phyloP scores from a whole-genome alignment of 805 yeast genomes.

The Ogataea paraovalis region DNA sequence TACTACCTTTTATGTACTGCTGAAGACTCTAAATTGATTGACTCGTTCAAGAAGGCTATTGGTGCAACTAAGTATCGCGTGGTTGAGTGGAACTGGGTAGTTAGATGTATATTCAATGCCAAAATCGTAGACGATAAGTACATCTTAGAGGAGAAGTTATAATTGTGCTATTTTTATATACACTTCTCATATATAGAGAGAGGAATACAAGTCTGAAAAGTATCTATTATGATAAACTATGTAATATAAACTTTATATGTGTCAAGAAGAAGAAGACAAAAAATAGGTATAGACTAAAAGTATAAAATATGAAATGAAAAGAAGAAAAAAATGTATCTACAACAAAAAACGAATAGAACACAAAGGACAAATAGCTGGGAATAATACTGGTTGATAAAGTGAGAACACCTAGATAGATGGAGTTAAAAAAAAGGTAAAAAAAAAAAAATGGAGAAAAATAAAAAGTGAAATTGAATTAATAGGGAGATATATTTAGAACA shows the following conservation, averaged over 20 bases:
- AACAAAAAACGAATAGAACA: not conserved
- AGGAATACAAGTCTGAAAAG: not conserved
- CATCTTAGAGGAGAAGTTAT: conserved; percentile 14
- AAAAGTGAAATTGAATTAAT: not conserved
- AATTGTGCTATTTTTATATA: not conserved
- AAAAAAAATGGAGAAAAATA: not conserved
- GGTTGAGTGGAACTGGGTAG: conserved; percentile 66
- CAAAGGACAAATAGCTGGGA: not conserved
- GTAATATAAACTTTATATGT: not conserved
- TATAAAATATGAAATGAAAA: not conserved
- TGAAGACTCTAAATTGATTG: conserved; percentile 32
- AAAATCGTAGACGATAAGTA: conserved; percentile 18
- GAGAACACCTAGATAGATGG: not conserved
- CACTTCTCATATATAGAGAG: not conserved
- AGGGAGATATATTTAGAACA: not conserved
- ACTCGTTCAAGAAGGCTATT: conserved; percentile 25
- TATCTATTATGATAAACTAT: not conserved
- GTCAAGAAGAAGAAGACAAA: not conserved
- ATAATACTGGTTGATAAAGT: not conserved
- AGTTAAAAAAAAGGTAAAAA: not conserved
- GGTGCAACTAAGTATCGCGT: conserved; percentile 29
- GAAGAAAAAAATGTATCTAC: not conserved
- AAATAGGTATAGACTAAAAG: not conserved
- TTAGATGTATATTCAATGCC: conserved; percentile 50
- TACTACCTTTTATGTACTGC: conserved; percentile 21